Evolutionary conservation across 1,284 basidiomycete genomes (phyloP), one percentile per base, ranked within the genome.

Genomic region (Ceratobasidium sp.): DNA sequence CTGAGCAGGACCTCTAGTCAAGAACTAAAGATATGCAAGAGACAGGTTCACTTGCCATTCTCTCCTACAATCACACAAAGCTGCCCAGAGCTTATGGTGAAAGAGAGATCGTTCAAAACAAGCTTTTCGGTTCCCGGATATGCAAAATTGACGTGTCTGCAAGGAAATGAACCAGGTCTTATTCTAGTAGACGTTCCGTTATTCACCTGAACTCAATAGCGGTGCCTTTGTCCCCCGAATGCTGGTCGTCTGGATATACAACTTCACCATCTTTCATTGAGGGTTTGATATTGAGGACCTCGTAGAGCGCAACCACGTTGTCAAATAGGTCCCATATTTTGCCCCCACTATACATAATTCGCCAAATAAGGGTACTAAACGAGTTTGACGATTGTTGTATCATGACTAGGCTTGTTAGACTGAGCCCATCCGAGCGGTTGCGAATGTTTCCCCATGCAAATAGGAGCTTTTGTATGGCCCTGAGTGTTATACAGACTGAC

Each of bases 61-160:
- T 69, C 72, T 32, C 75, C 73, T 26, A 75, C 75, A 36, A 75
- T 75, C 12, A 75, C 74, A 36, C 73, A 74, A 2, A 75, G 52
- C 23, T 72, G 69, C 28, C 75, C 75, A 36, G 75, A 41, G 0
- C 21, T 50, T 21, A 75, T 48, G 6, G 36, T 57, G 36, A 75
- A 74, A n/a, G 72, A 72, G n/a, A 75, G 6, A 32, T 72, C 48
- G 12, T 61, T 45, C 23, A 75, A 39, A 32, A 59, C 46, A 5
- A 12, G 23, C 30, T 59, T 60, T 6, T 86, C 62, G 14, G 62
- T 41, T 4, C 39, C 39, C 4, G 73, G 71, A 30, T 75, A 75
- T 45, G 50, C 55, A 30, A 75, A 75, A 14, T 28, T 46, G 50
- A 75, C 73, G 26, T 64, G 45, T 32, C 71, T 72, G 16, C 1